A percentile compares a stretch with the other conserved stretches of the same genome.
These are phyloP conservation scores for Suhomyces coccinellae DNA, from an alignment of 1,139 yeast species.

Conservation along the genomic window DNA sequence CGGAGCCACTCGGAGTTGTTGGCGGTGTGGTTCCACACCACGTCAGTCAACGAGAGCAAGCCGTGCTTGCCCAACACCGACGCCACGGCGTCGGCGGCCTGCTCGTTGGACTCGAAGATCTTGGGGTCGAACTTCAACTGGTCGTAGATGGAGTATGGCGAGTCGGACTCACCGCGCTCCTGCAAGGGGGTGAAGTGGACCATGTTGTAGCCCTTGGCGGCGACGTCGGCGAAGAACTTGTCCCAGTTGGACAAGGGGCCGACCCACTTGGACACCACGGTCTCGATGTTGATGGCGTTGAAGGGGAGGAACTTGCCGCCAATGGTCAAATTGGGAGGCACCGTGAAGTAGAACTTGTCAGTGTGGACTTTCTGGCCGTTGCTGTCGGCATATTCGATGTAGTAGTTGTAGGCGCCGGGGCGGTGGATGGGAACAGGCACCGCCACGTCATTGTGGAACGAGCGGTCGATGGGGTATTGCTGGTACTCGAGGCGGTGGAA, in stretches of 20 bases:
- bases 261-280: constrained; percentile 90
- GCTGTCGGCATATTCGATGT: constrained; percentile 48
- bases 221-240: constrained; percentile 56
- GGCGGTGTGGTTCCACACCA: constrained; percentile 95
- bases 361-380: constrained; percentile 42
- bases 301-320: constrained; percentile 62
- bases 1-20: constrained; percentile 82
- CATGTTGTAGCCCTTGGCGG: constrained; percentile 87
- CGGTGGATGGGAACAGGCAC: constrained; percentile 60
- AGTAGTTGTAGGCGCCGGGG: constrained; percentile 84
- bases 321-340: constrained; percentile 71
- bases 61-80: constrained; percentile 54
- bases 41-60: constrained; percentile 80
- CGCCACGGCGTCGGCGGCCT: constrained; percentile 30
- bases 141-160: constrained; percentile 90
- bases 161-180: constrained; percentile 81
- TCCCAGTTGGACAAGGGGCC: constrained; percentile 72
- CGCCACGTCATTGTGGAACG: constrained; percentile 60
- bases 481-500: constrained; percentile 61
- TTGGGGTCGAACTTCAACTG: constrained; percentile 75
- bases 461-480: constrained; percentile 44
- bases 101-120: constrained; percentile 49
- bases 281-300: constrained; percentile 80
- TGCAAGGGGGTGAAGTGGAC: constrained; percentile 94
- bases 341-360: constrained; percentile 69